Base-by-base conservation (phyloP, 176 grass and related monocot species). In the Zoysia japonica region DNA sequence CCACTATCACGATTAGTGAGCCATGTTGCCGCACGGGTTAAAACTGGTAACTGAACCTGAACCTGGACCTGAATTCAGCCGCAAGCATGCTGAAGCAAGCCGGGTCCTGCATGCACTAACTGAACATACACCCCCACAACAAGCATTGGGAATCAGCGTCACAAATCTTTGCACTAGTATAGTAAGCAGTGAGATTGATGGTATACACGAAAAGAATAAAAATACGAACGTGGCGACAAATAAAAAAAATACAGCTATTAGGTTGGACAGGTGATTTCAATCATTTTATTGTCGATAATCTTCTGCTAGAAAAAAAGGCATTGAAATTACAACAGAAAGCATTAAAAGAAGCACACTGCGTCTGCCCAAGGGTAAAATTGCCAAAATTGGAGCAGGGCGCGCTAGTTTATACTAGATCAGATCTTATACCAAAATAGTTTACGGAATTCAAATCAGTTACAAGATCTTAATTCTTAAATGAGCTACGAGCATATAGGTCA, bases 291-390 rank as follows among this genome's bases (percentile, higher is more conserved):
- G 10, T 55, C 52, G 10, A 12, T 72, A 13, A 44, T 36, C 16
- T 54, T 55, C 28, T 43, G 43, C 52, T 11, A 70, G 9, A 17
- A 51, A 35, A 52, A 9, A 60, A 42, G 35, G 16, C 28, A 28
- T 65, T 70, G 4, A 38, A 72, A 43, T 63, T 71, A 70, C 11
- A 13, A 38, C 28, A 76, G 50, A 16, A 12, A 7, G 2, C 52
- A 12, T 11, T 41, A 72, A 10, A 72, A 78, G 11, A 28, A 72
- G 45, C 17, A 65, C 75, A 78, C 7, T 70, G 78, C 61, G 20
- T 15, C 45, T 42, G 4, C 12, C 14, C 47, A 36, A 47, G 14
- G 14, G 12, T 54, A 41, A 36, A 39, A 16, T 15, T 16, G 65
- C 44, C 6, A 45, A 45, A 45, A 4, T 45, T 45, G 43, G 43